Conservation (phyloP, 768 basidiomycete genomes). For the Lentinula boryana region DNA sequence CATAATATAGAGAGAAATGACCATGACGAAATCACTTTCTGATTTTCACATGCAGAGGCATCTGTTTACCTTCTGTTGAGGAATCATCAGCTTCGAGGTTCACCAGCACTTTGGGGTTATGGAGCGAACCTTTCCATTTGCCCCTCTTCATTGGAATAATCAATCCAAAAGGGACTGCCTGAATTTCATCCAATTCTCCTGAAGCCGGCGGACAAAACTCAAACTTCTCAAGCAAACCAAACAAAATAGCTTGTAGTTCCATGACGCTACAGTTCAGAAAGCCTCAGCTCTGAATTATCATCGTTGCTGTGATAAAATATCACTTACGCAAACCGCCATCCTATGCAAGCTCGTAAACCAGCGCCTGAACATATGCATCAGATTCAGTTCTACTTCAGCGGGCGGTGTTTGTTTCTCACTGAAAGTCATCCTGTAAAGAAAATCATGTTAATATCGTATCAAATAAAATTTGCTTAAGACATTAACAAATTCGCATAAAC, state of each 20-base stretch:
- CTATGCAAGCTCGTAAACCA: constrained; percentile 3
- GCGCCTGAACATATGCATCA: neutral
- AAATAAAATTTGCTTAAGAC: neutral
- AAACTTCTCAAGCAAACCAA: constrained; percentile 29
- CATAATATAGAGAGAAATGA: too few relatives aligned
- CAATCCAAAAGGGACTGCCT: neutral
- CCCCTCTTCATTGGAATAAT: neutral
- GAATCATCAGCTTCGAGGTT: neutral
- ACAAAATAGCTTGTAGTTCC: constrained; percentile 35
- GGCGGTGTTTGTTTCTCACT: neutral
- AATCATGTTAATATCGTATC: neutral
- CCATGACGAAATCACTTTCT: neutral
- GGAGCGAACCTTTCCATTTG: neutral
- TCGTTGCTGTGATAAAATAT: neutral
- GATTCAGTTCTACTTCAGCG: neutral
- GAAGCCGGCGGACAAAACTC: constrained; percentile 22
- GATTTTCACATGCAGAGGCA: neutral
- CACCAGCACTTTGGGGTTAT: neutral
- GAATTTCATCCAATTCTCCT: constrained; percentile 3
- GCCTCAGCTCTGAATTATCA: neutral
- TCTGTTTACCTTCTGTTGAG: neutral
- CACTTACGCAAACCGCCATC: constrained; percentile 1
- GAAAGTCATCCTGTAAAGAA: neutral
- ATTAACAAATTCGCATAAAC: constrained; percentile 21
- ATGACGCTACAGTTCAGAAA: constrained; percentile 12